phyloP scores from a whole-genome alignment of 495 filamentous ascomycete species.

The Lentithecium fluviatile region DNA sequence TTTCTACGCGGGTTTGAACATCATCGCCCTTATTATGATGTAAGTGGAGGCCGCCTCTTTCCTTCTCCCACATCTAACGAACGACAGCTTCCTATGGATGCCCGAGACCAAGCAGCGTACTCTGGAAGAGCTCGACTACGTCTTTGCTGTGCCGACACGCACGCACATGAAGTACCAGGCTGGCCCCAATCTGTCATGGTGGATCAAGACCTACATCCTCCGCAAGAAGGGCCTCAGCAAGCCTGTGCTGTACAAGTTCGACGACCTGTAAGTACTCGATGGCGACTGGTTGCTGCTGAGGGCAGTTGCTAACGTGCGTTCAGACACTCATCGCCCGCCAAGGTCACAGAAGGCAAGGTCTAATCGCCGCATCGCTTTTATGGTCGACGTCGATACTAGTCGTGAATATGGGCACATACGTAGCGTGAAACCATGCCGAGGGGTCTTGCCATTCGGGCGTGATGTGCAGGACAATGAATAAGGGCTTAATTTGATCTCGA shows the following conservation, averaged over 20 bases:
- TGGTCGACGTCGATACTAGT: no score
- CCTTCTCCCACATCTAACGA: background rate
- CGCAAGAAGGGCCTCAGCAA: slow-evolving; percentile 11
- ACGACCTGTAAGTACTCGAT: background rate
- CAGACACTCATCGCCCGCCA: no score
- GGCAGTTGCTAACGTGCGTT: no score
- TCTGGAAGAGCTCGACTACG: slow-evolving; percentile 79
- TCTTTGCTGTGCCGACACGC: slow-evolving; percentile 52
- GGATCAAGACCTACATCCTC: slow-evolving; percentile 24
- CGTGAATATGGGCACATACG: no score
- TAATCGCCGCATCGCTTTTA: no score
- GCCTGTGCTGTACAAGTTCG: slow-evolving; percentile 31
- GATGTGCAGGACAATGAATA: no score
- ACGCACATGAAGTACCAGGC: slow-evolving; percentile 45
- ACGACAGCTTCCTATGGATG: slow-evolving; percentile 55
- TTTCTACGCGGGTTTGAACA: slow-evolving; percentile 54
- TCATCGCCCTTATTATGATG: slow-evolving; percentile 63
- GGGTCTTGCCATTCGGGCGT: no score
- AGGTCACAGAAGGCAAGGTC: no score
- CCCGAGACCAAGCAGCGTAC: slow-evolving; percentile 68
- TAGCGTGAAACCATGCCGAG: no score
- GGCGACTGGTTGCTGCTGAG: background rate
- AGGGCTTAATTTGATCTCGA: no score
- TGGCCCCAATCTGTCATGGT: slow-evolving; percentile 38
- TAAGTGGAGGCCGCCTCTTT: slow-evolving; percentile 2